phyloP scores from a whole-genome alignment of 1,284 basidiomycete genomes.

The Marasmius fiardii region DNA sequence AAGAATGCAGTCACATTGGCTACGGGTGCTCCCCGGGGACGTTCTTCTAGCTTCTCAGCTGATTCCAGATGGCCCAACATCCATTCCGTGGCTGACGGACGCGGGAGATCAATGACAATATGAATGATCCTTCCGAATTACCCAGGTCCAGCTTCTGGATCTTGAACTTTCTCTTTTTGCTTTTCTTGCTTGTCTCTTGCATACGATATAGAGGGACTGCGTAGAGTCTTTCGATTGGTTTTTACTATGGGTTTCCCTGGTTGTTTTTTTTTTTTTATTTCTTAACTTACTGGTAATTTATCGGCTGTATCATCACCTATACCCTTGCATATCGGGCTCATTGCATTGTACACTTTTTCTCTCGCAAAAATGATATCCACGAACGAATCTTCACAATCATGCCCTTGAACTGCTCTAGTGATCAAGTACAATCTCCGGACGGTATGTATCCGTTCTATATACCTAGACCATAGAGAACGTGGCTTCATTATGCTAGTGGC shows the following conservation, averaged over 20 bases:
- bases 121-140: neutral
- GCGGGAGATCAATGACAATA: constrained; percentile 14
- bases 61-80: constrained; percentile 2
- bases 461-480: too few species aligned
- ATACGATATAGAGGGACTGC: neutral
- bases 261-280: neutral
- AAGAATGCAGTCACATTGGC: constrained; percentile 4
- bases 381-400: too few species aligned
- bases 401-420: too few species aligned
- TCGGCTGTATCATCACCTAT: neutral
- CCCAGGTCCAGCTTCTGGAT: neutral
- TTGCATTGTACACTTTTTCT: neutral
- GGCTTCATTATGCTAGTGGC: neutral
- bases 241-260: neutral
- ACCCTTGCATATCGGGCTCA: too few species aligned
- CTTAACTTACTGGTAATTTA: neutral
- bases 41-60: constrained; percentile 6
- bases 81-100: constrained; percentile 9
- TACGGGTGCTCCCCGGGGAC: constrained; percentile 6
- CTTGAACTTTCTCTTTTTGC: neutral
- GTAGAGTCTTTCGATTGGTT: neutral
- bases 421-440: too few species aligned
- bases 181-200: neutral
- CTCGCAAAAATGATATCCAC: neutral
- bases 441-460: too few species aligned